A percentile compares a stretch with the other conserved stretches of the same genome.
These are phyloP conservation scores for Sporothrix phasma DNA, from an alignment of 2,329 filamentous ascomycete species.

Conservation along the genomic window DNA sequence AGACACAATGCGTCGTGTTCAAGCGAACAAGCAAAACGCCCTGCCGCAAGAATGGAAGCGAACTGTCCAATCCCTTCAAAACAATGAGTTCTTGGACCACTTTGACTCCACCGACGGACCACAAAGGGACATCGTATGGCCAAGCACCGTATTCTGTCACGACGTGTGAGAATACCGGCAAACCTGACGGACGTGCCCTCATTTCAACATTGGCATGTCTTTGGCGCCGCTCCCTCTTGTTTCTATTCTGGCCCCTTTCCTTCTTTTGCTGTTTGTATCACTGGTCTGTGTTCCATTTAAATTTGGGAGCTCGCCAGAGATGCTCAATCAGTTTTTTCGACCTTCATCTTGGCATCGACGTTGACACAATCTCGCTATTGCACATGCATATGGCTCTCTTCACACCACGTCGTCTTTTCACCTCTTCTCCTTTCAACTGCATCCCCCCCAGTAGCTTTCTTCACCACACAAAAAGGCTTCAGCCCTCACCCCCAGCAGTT, in stretches of 20 bases:
- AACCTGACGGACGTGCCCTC: neutral
- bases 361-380: neutral
- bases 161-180: neutral
- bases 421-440: neutral
- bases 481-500: neutral
- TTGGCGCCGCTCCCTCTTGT: constrained; percentile 1
- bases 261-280: neutral
- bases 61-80: neutral
- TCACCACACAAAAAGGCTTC: neutral
- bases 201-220: neutral
- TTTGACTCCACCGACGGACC: neutral
- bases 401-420: neutral
- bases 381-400: neutral
- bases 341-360: neutral
- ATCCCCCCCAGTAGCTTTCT: too few relatives aligned
- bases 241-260: neutral
- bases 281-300: neutral
- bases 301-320: neutral
- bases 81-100: neutral
- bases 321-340: neutral
- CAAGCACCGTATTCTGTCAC: neutral
- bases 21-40: neutral
- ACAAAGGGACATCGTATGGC: neutral
- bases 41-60: neutral
- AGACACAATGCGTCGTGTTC: neutral